Evolutionary conservation across 768 basidiomycete species (phyloP).

Genomic region (Polyporus arcularius): DNA sequence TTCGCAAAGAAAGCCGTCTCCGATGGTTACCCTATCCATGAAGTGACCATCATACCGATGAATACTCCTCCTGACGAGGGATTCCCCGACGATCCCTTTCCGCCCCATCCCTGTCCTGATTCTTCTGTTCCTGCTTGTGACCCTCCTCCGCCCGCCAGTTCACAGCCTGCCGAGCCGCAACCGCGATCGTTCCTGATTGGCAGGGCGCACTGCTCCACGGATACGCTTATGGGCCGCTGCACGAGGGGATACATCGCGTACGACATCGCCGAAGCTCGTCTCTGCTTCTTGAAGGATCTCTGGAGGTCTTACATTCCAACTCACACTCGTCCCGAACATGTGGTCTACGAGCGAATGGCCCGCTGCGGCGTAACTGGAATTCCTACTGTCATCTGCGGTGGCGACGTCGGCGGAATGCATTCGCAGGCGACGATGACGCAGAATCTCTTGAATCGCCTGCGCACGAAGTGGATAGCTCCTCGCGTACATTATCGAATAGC

Average conservation of each 20-base stretch:
- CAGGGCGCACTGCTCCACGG: not conserved
- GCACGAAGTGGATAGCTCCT: not conserved
- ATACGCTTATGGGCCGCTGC: slow-evolving; percentile 3
- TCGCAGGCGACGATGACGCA: not conserved
- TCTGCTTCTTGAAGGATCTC: slow-evolving; percentile 17
- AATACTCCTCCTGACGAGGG: not conserved
- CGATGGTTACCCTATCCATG: not conserved
- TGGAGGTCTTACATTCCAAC: slow-evolving; percentile 9
- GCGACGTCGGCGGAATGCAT: slow-evolving; percentile 7
- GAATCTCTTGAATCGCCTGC: not conserved
- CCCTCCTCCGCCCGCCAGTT: not conserved
- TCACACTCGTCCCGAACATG: slow-evolving; percentile 4
- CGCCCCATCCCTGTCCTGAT: not conserved
- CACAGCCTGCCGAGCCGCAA: not conserved
- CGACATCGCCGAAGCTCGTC: not conserved
- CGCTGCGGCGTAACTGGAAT: not conserved
- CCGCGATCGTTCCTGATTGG: slow-evolving; percentile 10
- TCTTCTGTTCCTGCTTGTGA: no score
- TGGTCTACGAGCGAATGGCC: slow-evolving; percentile 1
- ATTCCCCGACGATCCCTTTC: not conserved
- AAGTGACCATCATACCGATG: not conserved
- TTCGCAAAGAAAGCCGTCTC: not conserved
- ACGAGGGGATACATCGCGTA: slow-evolving; percentile 10
- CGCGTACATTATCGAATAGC: slow-evolving; percentile 12
- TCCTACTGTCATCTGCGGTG: slow-evolving; percentile 10